phyloP scores from a whole-genome alignment of 2,329 filamentous ascomycete genomes.

The Coleophoma cylindrospora region DNA sequence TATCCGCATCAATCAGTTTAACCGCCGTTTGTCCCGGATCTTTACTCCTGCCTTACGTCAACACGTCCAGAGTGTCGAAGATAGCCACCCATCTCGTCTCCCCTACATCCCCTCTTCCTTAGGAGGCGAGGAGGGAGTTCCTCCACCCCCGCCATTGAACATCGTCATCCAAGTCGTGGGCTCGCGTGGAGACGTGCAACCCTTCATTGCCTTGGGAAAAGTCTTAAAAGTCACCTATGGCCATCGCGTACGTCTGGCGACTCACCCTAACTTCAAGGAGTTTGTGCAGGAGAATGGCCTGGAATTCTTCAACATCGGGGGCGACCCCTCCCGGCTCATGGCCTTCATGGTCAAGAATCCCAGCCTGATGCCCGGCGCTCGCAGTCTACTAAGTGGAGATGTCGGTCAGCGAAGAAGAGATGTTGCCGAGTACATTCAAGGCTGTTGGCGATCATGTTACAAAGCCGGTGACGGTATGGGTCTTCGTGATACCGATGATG shows the following conservation, averaged over 20 bases:
- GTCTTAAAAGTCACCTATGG: conserved; percentile 56
- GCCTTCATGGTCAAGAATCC: conserved; percentile 88
- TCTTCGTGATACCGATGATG: conserved; percentile 3
- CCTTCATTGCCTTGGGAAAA: conserved; percentile 63
- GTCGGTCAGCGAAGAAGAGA: conserved; percentile 65
- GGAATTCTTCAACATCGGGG: conserved; percentile 71
- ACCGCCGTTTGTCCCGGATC: conserved; percentile 56
- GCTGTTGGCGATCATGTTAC: conserved; percentile 79
- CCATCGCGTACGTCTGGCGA: conserved; percentile 69
- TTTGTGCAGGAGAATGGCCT: conserved; percentile 64
- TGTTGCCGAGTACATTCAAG: conserved; percentile 69
- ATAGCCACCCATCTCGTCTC: conserved; percentile 45
- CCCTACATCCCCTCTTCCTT: conserved; percentile 69
- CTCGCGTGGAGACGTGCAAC: conserved; percentile 67
- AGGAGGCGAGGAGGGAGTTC: conserved; percentile 54
- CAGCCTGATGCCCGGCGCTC: conserved; percentile 73
- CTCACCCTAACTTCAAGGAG: conserved; percentile 58
- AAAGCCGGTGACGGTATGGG: conserved; percentile 61
- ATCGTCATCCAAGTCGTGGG: conserved; percentile 69
- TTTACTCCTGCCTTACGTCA: conserved; percentile 59
- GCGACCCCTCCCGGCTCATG: conserved; percentile 68
- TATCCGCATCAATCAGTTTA: conserved; percentile 70
- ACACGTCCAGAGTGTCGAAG: conserved; percentile 26
- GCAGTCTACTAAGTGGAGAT: conserved; percentile 68
- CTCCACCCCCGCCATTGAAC: conserved; percentile 51